Percentiles rank a stretch among this genome's conserved stretches.
Evolutionary conservation across 2,329 filamentous ascomycete genomes (phyloP).

Genomic region (Dothideomycetes sp.): DNA sequence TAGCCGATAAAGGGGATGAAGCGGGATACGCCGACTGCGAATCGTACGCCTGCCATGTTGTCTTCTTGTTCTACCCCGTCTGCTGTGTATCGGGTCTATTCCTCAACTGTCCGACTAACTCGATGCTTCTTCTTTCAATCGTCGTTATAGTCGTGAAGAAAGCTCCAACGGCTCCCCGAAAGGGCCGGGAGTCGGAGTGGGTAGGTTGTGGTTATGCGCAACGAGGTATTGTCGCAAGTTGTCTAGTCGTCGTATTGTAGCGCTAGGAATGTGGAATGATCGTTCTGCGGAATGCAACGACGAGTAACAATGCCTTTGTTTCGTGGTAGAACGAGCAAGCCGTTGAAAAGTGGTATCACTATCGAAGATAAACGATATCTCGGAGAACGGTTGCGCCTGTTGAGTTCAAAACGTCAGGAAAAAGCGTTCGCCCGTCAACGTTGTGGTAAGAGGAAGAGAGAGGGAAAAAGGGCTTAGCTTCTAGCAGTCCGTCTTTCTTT

Average conservation of each 20-base stretch:
- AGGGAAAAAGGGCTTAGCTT: neutral
- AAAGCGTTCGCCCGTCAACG: neutral
- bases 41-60: slow-evolving; percentile 36
- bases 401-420: neutral
- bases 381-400: too few species aligned
- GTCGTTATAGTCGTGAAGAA: too few species aligned
- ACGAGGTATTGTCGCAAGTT: neutral
- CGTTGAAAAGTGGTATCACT: too few species aligned
- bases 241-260: too few species aligned
- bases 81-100: too few species aligned
- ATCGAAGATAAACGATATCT: too few species aligned
- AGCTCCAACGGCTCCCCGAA: neutral
- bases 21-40: slow-evolving; percentile 42
- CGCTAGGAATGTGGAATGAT: too few species aligned
- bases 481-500: neutral
- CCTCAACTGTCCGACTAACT: too few species aligned
- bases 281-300: too few species aligned
- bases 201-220: neutral
- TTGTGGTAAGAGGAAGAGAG: neutral
- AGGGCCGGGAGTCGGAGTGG: neutral
- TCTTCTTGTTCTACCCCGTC: too few species aligned
- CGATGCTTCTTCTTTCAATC: too few species aligned
- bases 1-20: slow-evolving; percentile 53
- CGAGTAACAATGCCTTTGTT: neutral
- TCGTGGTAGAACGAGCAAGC: too few species aligned